Percentiles rank a stretch among this genome's conserved stretches.
Evolutionary conservation across 768 basidiomycete genomes (phyloP).

Genomic region (Tulasnella sp.): DNA sequence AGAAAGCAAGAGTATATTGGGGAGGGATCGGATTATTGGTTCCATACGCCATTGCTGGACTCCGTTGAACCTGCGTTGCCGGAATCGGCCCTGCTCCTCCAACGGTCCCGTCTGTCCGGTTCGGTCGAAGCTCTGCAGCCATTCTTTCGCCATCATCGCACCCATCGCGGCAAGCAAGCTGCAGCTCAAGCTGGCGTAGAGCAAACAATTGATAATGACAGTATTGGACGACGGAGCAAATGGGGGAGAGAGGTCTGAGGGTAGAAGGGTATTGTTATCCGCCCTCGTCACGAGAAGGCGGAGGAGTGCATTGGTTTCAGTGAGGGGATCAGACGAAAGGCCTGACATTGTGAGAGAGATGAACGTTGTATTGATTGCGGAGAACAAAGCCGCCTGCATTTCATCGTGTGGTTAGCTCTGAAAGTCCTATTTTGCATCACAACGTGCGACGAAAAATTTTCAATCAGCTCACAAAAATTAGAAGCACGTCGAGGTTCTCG

Average conservation of each 20-base stretch:
- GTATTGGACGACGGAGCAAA: background rate
- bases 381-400: slow-evolving; percentile 3
- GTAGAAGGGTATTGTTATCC: background rate
- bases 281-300: background rate
- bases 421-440: too few species aligned
- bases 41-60: background rate
- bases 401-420: background rate
- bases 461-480: background rate
- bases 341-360: background rate
- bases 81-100: background rate
- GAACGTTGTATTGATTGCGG: slow-evolving; percentile 5
- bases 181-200: slow-evolving; percentile 16
- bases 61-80: slow-evolving; percentile 11
- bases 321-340: background rate
- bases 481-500: background rate
- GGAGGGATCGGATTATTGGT: background rate
- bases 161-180: slow-evolving; percentile 3
- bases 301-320: slow-evolving; percentile 2
- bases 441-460: too few species aligned
- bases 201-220: background rate
- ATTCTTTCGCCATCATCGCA: slow-evolving; percentile 8
- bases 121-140: background rate
- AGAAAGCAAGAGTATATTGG: background rate
- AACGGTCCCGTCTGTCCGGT: background rate
- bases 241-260: background rate